A percentile compares a stretch with the other conserved stretches of the same genome.
Evolutionary conservation across 2,329 filamentous ascomycete species (phyloP).

Genomic region (Diaporthe australafricana): DNA sequence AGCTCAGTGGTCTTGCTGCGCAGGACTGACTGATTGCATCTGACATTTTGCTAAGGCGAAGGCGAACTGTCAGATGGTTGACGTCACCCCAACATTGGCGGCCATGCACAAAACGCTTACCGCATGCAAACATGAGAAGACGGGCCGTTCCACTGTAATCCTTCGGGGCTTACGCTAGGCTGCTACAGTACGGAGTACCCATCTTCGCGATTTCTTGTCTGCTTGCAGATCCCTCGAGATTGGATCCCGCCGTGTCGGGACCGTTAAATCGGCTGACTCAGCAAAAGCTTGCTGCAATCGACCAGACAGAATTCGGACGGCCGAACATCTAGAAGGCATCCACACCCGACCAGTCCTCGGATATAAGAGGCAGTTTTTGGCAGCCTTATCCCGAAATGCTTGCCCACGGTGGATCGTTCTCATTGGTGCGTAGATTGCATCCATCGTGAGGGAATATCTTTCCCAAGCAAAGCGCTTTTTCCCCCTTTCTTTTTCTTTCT

Average conservation of each 20-base stretch:
- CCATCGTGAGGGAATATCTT: too few relatives aligned
- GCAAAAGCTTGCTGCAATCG: neutral
- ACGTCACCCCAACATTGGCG: constrained; percentile 9
- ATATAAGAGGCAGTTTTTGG: neutral
- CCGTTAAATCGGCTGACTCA: neutral
- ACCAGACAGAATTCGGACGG: constrained; percentile 9
- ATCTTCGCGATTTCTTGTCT: too few relatives aligned
- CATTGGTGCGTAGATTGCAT: too few relatives aligned
- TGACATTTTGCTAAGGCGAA: neutral
- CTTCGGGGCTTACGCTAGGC: neutral
- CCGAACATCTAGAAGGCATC: neutral
- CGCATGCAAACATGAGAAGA: neutral
- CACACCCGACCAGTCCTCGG: neutral
- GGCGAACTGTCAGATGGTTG: constrained; percentile 14
- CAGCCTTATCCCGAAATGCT: neutral
- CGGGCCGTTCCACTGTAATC: constrained; percentile 13
- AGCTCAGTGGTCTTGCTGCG: neutral
- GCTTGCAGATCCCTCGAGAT: neutral
- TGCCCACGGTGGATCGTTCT: too few relatives aligned
- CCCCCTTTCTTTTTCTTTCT: too few relatives aligned
- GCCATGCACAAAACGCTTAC: too few relatives aligned
- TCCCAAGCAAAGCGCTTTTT: too few relatives aligned
- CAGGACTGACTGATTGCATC: neutral
- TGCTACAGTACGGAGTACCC: too few relatives aligned
- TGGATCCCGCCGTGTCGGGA: neutral